Evolutionary conservation across 2,329 filamentous ascomycete species (phyloP).

Genomic region (Pezicula carpinea): DNA sequence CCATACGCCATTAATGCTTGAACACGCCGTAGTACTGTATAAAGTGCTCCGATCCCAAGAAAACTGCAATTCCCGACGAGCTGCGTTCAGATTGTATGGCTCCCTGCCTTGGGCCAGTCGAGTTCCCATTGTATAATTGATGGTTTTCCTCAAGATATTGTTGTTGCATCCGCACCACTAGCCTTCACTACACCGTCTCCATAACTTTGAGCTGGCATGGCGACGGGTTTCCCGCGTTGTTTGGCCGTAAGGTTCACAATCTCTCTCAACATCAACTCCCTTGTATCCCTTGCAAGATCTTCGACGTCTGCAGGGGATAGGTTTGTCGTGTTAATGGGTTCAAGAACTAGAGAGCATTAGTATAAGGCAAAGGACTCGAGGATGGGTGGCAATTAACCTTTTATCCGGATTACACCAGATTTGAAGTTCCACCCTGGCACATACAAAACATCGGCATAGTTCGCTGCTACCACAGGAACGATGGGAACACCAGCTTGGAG

Average conservation of each 20-base stretch:
- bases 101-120: background rate
- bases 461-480: slow-evolving; percentile 77
- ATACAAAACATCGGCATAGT: slow-evolving; percentile 71
- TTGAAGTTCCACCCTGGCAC: slow-evolving; percentile 61
- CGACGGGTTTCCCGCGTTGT: slow-evolving; percentile 36
- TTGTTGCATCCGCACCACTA: slow-evolving; percentile 22
- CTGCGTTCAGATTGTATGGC: background rate
- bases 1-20: background rate
- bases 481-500: slow-evolving; percentile 92
- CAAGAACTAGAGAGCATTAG: slow-evolving; percentile 53
- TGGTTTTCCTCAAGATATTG: background rate
- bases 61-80: background rate
- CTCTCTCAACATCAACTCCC: slow-evolving; percentile 72
- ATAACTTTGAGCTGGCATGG: slow-evolving; percentile 18
- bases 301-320: slow-evolving; percentile 76
- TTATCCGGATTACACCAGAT: slow-evolving; percentile 67
- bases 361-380: background rate
- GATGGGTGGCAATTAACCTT: slow-evolving; percentile 47
- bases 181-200: slow-evolving; percentile 22
- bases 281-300: slow-evolving; percentile 60
- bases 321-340: slow-evolving; percentile 72
- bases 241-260: slow-evolving; percentile 49
- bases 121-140: background rate
- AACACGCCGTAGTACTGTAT: background rate
- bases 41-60: background rate